Conservation (phyloP, 202 grass and related monocot genomes). For the Musa balbisiana region DNA sequence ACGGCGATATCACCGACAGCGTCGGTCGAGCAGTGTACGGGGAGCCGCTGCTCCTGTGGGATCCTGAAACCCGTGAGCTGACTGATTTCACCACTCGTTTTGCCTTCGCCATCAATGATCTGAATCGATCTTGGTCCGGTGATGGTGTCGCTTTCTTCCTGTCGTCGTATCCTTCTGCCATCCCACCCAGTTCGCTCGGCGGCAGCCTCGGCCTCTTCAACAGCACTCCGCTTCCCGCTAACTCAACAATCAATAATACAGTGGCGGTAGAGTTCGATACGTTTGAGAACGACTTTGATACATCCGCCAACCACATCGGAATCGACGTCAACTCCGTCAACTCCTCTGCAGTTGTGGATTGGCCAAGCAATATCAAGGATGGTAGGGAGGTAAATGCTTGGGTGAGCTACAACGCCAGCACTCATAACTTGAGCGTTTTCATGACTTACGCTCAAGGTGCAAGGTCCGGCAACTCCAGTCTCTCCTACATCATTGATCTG, state of each 20-base stretch:
- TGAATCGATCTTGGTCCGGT: background rate
- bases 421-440: conserved; percentile 52
- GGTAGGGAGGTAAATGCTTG: conserved; percentile 15
- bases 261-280: conserved; percentile 49
- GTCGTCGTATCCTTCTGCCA: conserved; percentile 36
- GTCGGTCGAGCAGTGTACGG: no score
- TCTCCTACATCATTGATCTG: conserved; percentile 54
- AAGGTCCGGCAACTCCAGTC: conserved; percentile 24
- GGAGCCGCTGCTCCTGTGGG: background rate
- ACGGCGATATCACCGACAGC: no score
- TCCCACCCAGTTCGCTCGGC: conserved; percentile 31
- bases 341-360: conserved; percentile 34
- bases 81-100: no score
- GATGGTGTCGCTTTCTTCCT: conserved; percentile 72
- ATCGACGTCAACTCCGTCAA: conserved; percentile 46
- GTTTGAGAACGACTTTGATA: conserved; percentile 48
- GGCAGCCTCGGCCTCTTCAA: conserved; percentile 49
- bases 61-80: no score
- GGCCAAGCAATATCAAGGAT: conserved; percentile 37
- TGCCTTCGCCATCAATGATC: no score
- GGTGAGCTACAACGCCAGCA: conserved; percentile 45
- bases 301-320: conserved; percentile 53
- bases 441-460: conserved; percentile 43
- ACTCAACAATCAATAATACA: background rate
- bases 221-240: conserved; percentile 4